Percentiles rank a stretch among this genome's conserved stretches.
These are phyloP conservation scores for Scleroderma citrinum DNA, from an alignment of 768 basidiomycete species.

Conservation along the genomic window DNA sequence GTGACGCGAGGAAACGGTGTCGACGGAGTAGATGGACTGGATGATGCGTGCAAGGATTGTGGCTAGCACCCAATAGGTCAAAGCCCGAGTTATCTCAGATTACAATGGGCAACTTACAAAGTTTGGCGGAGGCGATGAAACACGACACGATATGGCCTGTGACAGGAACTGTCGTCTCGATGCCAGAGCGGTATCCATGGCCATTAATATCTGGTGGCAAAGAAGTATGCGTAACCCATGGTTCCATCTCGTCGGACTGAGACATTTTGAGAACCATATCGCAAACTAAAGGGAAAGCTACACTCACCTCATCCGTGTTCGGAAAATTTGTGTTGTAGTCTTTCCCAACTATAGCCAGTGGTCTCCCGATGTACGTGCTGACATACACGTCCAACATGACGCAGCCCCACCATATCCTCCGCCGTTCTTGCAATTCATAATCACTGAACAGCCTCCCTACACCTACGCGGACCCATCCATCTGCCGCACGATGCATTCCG, in stretches of 20 bases:
- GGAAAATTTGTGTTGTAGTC: conserved; percentile 75
- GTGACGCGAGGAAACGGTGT: conserved; percentile 49
- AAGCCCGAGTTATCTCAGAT: not conserved
- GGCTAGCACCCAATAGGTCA: conserved; percentile 36
- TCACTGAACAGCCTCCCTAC: conserved; percentile 53
- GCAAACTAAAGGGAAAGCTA: not conserved
- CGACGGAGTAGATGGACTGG: conserved; percentile 66
- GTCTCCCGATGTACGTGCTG: conserved; percentile 73
- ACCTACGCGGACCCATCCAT: conserved; percentile 63
- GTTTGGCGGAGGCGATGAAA: conserved; percentile 65
- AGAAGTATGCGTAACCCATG: conserved; percentile 40
- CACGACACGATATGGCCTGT: conserved; percentile 60
- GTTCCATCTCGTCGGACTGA: conserved; percentile 62
- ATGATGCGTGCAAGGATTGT: conserved; percentile 63
- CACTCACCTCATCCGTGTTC: conserved; percentile 48
- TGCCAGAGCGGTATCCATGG: conserved; percentile 19
- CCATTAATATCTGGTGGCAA: conserved; percentile 27
- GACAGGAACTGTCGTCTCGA: conserved; percentile 21
- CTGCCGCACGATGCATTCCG: conserved; percentile 76
- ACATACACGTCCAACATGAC: conserved; percentile 77
- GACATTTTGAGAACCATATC: not conserved
- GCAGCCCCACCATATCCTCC: conserved; percentile 75
- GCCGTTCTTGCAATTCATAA: conserved; percentile 62
- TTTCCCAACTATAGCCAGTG: conserved; percentile 65
- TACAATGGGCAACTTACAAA: conserved; percentile 44